Percentiles rank a stretch among this genome's conserved stretches.
Conservation (phyloP, 108 stramenopile genomes). For the Schizochytrium sp. region DNA sequence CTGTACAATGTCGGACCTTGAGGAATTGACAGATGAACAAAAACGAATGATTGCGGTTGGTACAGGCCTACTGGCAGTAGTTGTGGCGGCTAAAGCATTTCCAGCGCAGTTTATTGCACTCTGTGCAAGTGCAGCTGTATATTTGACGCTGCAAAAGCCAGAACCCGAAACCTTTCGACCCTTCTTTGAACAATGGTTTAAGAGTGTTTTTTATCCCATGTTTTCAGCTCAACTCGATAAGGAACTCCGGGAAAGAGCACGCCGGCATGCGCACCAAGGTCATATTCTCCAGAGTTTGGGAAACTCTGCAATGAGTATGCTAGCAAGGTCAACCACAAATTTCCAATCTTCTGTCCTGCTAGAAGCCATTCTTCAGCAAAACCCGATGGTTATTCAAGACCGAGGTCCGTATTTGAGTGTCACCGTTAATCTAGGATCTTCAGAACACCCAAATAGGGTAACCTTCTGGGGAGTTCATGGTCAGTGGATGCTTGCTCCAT, state of each 20-base stretch:
- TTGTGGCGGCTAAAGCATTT: background rate
- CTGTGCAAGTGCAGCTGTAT: background rate
- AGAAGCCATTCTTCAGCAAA: background rate
- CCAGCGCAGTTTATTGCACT: background rate
- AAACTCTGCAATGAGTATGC: conserved; percentile 4
- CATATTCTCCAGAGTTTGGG: background rate
- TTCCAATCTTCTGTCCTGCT: conserved; percentile 20
- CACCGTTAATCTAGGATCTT: conserved; percentile 19
- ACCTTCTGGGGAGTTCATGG: conserved; percentile 8
- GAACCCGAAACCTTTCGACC: background rate
- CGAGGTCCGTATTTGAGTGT: conserved; percentile 26
- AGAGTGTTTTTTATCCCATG: conserved; percentile 19
- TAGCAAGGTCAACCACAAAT: background rate
- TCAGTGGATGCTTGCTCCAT: conserved; percentile 59
- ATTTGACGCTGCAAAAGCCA: conserved; percentile 53
- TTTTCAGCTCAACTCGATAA: conserved; percentile 1
- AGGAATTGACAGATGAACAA: background rate
- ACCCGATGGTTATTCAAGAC: background rate
- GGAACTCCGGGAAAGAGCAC: background rate
- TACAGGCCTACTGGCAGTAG: background rate
- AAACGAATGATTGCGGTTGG: background rate
- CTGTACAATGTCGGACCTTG: background rate
- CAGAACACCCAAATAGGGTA: background rate
- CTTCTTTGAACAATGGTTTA: conserved; percentile 34
- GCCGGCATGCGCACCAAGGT: background rate